These are phyloP conservation scores for Thuidium tamariscinum DNA, from an alignment of 225 moss, liverwort and hornwort species.

Conservation along the genomic window DNA sequence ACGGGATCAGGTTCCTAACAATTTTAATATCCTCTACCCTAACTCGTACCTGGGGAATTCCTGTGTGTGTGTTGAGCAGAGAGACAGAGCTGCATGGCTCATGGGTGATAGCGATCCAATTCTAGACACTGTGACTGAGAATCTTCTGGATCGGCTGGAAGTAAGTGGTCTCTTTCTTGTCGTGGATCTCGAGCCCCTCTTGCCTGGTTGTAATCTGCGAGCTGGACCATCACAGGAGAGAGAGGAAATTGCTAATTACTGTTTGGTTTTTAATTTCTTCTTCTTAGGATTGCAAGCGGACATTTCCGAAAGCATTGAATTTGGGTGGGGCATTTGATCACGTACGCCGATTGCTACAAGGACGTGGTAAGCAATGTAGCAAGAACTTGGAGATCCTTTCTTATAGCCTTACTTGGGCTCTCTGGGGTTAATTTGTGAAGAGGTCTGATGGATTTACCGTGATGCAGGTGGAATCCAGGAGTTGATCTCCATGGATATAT, in stretches of 20 bases:
- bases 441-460: not conserved
- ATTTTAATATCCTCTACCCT: not conserved
- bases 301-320: slow-evolving; percentile 85
- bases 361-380: slow-evolving; percentile 44
- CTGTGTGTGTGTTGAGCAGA: slow-evolving; percentile 24
- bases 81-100: slow-evolving; percentile 88
- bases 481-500: slow-evolving; percentile 76
- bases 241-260: not conserved
- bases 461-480: slow-evolving; percentile 67
- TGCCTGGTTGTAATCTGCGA: not conserved
- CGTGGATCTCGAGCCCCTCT: not conserved
- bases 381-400: not conserved
- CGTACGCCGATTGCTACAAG: slow-evolving; percentile 62
- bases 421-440: not conserved
- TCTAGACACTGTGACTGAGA: slow-evolving; percentile 78
- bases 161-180: slow-evolving; percentile 24
- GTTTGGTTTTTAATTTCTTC: not conserved
- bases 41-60: not conserved
- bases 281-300: slow-evolving; percentile 78
- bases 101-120: slow-evolving; percentile 67
- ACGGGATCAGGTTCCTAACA: not conserved
- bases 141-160: slow-evolving; percentile 81
- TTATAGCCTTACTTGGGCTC: not conserved
- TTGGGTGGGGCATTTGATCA: slow-evolving; percentile 88
- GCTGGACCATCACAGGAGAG: not conserved